Evolutionary conservation across 352 stramenopile genomes (phyloP), one percentile per base, ranked within the genome.

Genomic region (Globisporangium canariense): DNA sequence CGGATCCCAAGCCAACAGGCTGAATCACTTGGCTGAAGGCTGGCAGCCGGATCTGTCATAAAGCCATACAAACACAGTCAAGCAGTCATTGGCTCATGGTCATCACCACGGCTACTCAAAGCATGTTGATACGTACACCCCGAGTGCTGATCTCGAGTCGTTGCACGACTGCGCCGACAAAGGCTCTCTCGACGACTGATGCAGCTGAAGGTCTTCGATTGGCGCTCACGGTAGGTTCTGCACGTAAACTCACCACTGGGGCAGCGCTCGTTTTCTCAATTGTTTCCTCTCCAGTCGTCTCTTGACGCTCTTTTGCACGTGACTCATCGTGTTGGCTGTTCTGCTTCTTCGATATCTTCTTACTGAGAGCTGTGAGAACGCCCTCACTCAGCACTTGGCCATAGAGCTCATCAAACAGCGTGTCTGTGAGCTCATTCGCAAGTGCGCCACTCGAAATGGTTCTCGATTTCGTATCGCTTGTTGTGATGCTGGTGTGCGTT

Each of bases 41-140:
- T 52, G 61, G 63, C 28, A 78, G 51, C 1, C 9, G 45, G 25
- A 81, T 50, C 74, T 81, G 10, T 16, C 9, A 2, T n/a, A 25
- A 13, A 11, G 20, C 20, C n/a, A 34, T 46, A 10, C 0, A 45
- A n/a, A 32, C 3, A 55, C 25, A 58, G 16, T 11, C 16, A 32
- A 10, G 16, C n/a, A 57, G 52, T 46, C n/a, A 58, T 10, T 30
- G 25, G 2, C 22, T 54, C 49, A 32, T 20, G 30, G 1, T 18
- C 6, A 25, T 14, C 25, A 13, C 18, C 22, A 54, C 18, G 7
- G 7, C 10, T 10, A 28, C 9, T 41, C 45, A 51, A 40, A 22
- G 30, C 13, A n/a, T n/a, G 51, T 46, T 36, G 18, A 18, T 34
- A 25, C 38, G n/a, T 47, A 46, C 47, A 6, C 9, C 18, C 6